Base-by-base conservation (phyloP, 192 early-diverging fungal genomes). In the Coemansia asiatica region DNA sequence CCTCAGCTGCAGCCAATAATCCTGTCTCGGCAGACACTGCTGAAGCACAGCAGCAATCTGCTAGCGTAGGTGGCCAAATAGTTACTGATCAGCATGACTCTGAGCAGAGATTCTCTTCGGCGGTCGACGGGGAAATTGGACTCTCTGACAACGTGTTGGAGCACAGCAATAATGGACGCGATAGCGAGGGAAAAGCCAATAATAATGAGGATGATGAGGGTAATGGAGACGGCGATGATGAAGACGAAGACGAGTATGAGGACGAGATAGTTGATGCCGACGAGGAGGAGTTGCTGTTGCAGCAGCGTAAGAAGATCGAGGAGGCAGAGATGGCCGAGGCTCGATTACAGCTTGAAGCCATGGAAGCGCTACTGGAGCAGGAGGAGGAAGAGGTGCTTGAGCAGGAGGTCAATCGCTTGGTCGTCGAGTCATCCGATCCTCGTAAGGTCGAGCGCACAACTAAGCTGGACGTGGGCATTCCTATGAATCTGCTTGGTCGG, bases 301-400 rank as follows among this genome's bases (percentile, higher is more conserved):
- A 63, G 56, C 48, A 69, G 47, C 59, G 53, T 44, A 69, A 55
- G 4, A 72, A 82, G 46, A 64, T 56, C 16, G 83, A 87, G 10
- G 86, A 74, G 27, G 71, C 67, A 19, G 80, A 86, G 36, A 84
- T 65, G 44, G 69, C 77, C 1, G 89, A 82, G 36, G 87, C 82
- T 6, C 81, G 73, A 31, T 63, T 68, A 18, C 77, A 80, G 54
- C 64, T 63, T 68, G 80, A 87, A 36, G 91, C 85, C 5, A 85
- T 91, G 44, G 91, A 94, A 48, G 89, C 87, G 48, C 88, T 88
- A 55, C 72, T 87, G 15, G 83, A 86, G 2, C 84, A 88, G 53
- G 88, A 91, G 61, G 87, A 92, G 15, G 96, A 94, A 51, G 91
- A 94, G 22, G 85, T 90, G 36, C 94, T 98, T 85, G 95, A 98